Evolutionary conservation across 768 basidiomycete genomes (phyloP).

Genomic region (Rhodotorula kratochvilovae): DNA sequence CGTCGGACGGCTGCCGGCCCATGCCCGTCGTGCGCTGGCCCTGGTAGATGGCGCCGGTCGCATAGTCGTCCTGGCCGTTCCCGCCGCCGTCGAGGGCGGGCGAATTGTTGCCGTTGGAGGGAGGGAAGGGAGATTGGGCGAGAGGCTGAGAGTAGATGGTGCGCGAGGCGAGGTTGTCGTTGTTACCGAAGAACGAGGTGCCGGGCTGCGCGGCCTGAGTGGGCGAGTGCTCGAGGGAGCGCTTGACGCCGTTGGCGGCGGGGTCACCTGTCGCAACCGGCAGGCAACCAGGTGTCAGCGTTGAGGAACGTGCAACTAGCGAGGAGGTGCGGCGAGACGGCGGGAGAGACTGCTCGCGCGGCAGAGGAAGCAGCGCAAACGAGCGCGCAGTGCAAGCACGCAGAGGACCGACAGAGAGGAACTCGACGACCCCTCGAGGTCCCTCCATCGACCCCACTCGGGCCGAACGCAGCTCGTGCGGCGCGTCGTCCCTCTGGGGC

Average conservation of each 20-base stretch:
- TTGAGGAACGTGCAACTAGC: neutral
- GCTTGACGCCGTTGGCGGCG: slow-evolving; percentile 12
- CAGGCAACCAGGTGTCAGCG: too few relatives aligned
- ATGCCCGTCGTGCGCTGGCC: slow-evolving; percentile 25
- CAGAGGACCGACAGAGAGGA: neutral
- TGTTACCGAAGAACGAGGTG: slow-evolving; percentile 3
- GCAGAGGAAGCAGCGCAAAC: too few relatives aligned
- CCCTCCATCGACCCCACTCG: neutral
- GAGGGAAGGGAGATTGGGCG: neutral
- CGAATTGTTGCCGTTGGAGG: neutral
- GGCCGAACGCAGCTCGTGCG: neutral
- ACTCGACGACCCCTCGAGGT: neutral
- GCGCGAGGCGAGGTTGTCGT: neutral
- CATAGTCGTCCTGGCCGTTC: slow-evolving; percentile 2
- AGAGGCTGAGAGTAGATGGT: slow-evolving; percentile 14
- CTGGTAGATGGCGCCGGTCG: neutral
- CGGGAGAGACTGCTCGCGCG: too few relatives aligned
- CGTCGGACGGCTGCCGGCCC: slow-evolving; percentile 12
- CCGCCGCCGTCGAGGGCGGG: neutral
- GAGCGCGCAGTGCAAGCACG: neutral
- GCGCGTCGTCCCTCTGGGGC: neutral
- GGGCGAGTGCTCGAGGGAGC: slow-evolving; percentile 23
- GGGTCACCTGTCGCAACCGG: neutral
- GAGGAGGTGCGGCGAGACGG: neutral
- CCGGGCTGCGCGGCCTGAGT: slow-evolving; percentile 3